These are phyloP conservation scores for Daldinia childiae DNA, from an alignment of 495 filamentous ascomycete genomes.

Conservation along the genomic window DNA sequence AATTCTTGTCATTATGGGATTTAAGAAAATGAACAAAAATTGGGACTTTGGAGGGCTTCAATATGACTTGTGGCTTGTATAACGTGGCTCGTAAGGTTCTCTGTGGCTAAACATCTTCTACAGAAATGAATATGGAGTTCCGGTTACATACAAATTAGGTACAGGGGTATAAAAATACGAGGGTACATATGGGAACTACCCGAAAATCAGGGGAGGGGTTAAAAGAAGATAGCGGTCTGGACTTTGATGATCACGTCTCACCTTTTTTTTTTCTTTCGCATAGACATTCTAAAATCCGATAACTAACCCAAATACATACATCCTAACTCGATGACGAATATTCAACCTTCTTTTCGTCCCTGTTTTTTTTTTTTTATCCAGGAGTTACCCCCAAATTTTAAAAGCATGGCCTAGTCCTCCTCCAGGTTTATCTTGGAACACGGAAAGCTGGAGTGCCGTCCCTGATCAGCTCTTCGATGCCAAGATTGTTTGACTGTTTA, in stretches of 20 bases:
- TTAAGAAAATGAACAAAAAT: neutral
- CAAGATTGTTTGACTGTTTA: conserved; percentile 42
- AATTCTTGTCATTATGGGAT: conserved; percentile 4
- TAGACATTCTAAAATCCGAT: neutral
- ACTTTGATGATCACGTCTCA: neutral
- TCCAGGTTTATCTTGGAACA: conserved; percentile 31
- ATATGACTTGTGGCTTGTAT: neutral
- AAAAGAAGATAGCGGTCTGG: neutral
- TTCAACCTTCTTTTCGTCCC: neutral
- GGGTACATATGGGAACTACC: too few relatives aligned
- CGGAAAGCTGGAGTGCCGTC: conserved; percentile 34
- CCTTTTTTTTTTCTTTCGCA: neutral
- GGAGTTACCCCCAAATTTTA: neutral
- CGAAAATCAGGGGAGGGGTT: neutral
- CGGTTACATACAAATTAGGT: too few relatives aligned
- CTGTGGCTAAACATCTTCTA: neutral
- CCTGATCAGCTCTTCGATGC: conserved; percentile 40
- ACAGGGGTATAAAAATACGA: neutral
- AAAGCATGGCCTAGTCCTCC: conserved; percentile 5
- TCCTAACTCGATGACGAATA: neutral
- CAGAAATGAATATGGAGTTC: neutral
- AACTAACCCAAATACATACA: neutral
- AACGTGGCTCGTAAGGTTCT: neutral
- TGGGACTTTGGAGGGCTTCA: neutral
- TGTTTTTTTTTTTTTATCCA: neutral